Evolutionary conservation across 1,284 basidiomycete genomes (phyloP).

Genomic region (Rhodotorula sp.): DNA sequence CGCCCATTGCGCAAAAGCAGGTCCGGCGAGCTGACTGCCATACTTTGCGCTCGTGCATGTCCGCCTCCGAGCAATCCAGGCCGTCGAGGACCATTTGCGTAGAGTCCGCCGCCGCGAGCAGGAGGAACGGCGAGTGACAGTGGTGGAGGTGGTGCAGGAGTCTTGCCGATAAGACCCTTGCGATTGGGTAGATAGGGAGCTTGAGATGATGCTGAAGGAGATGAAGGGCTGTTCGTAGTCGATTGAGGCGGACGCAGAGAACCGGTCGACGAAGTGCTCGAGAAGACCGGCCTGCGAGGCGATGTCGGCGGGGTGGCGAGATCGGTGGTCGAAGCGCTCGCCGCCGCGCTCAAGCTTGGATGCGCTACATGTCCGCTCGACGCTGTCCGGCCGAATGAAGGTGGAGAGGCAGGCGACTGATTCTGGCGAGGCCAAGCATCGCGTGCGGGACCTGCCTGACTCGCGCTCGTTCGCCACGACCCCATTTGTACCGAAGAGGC

Average conservation of each 20-base stretch:
- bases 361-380: neutral
- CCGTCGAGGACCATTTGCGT: slow-evolving; percentile 29
- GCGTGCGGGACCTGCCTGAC: too few relatives aligned
- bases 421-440: slow-evolving; percentile 56
- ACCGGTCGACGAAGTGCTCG: neutral
- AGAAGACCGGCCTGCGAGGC: neutral
- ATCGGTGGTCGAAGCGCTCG: neutral
- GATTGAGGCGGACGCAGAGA: neutral
- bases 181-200: slow-evolving; percentile 21
- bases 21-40: slow-evolving; percentile 13
- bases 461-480: neutral
- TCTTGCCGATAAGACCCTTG: slow-evolving; percentile 40
- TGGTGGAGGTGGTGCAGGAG: neutral
- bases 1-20: neutral
- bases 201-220: neutral
- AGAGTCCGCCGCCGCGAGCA: slow-evolving; percentile 42
- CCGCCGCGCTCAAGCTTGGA: slow-evolving; percentile 9
- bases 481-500: slow-evolving; percentile 65
- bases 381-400: slow-evolving; percentile 5
- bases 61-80: slow-evolving; percentile 13
- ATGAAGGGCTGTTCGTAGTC: neutral
- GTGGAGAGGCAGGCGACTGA: neutral
- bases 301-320: neutral
- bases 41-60: slow-evolving; percentile 33
- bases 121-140: slow-evolving; percentile 48